These are phyloP conservation scores for Meredithiella fracta DNA, from an alignment of 2,329 filamentous ascomycete species.

Conservation along the genomic window DNA sequence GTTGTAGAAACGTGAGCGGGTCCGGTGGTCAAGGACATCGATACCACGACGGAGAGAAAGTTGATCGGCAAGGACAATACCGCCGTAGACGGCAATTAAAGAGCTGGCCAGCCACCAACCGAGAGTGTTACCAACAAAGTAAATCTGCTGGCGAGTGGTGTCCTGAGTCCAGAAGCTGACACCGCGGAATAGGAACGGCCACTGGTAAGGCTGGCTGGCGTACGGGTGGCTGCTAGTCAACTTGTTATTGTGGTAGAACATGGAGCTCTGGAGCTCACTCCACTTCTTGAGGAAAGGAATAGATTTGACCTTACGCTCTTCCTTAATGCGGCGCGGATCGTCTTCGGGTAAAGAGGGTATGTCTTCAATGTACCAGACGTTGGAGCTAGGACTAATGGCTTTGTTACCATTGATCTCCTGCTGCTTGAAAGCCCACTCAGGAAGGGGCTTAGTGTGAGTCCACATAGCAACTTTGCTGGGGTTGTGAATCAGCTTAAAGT, in stretches of 20 bases:
- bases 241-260: constrained; percentile 99
- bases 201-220: constrained; percentile 84
- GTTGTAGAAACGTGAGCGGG: constrained; percentile 89
- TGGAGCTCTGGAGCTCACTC: constrained; percentile 87
- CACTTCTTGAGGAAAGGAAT: constrained; percentile 87
- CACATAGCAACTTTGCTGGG: constrained; percentile 98
- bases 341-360: constrained; percentile 63
- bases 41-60: constrained; percentile 82
- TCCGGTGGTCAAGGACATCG: constrained; percentile 86
- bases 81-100: constrained; percentile 80
- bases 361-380: constrained; percentile 87
- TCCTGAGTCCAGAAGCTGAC: constrained; percentile 99
- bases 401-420: constrained; percentile 99
- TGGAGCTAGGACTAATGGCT: constrained; percentile 74
- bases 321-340: constrained; percentile 56
- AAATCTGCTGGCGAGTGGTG: constrained; percentile 89
- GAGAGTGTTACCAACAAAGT: constrained; percentile 91
- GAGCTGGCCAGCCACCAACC: constrained; percentile 96
- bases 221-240: constrained; percentile 95
- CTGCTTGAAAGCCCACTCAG: constrained; percentile 93
- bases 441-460: constrained; percentile 89
- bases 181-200: constrained; percentile 92
- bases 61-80: constrained; percentile 84
- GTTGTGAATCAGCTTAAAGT: constrained; percentile 91
- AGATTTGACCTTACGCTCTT: constrained; percentile 62